These are phyloP conservation scores for Stylonectria norvegica DNA, from an alignment of 2,329 filamentous ascomycete genomes.

Conservation along the genomic window DNA sequence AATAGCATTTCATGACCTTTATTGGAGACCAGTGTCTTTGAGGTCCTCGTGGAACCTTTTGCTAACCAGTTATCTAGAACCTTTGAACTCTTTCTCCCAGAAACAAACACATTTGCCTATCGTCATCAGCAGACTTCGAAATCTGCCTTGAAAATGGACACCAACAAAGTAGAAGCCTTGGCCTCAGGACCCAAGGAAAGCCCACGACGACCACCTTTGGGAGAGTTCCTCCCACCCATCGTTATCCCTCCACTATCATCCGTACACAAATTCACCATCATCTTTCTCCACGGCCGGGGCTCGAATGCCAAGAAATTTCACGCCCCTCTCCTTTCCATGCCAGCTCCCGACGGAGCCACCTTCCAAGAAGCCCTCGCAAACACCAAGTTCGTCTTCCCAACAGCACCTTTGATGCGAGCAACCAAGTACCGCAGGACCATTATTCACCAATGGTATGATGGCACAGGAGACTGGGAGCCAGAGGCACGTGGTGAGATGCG, in stretches of 20 bases:
- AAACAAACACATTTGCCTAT: no score
- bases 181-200: background rate
- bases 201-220: slow-evolving; percentile 8
- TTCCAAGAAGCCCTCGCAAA: slow-evolving; percentile 37
- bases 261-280: slow-evolving; percentile 42
- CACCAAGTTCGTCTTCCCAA: slow-evolving; percentile 50
- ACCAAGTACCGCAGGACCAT: slow-evolving; percentile 31
- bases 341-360: slow-evolving; percentile 15
- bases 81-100: no score
- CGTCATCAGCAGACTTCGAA: no score
- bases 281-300: slow-evolving; percentile 51
- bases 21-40: no score
- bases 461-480: slow-evolving; percentile 34
- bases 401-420: slow-evolving; percentile 37
- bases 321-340: slow-evolving; percentile 34
- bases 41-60: no score
- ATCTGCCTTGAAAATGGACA: no score
- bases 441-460: slow-evolving; percentile 37
- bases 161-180: no score
- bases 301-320: slow-evolving; percentile 40
- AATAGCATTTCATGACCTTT: no score
- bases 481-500: slow-evolving; percentile 34
- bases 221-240: slow-evolving; percentile 23
- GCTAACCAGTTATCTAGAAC: no score
- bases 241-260: slow-evolving; percentile 19